Base-by-base conservation (phyloP, 345 rosid genomes). In the Eucalyptus tenuipes region DNA sequence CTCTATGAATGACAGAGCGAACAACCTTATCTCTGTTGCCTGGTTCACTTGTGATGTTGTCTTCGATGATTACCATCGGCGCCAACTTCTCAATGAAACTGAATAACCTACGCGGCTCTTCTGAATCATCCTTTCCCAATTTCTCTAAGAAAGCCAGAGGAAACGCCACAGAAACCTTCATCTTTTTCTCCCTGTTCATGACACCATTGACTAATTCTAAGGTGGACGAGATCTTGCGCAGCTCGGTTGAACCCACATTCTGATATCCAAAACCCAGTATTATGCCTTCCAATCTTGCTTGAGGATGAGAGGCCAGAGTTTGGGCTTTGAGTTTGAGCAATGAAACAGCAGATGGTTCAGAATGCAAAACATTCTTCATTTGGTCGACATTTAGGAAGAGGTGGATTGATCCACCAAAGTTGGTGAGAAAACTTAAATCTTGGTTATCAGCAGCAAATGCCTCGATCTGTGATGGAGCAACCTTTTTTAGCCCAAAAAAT, bases 161-260 rank as follows among this genome's bases (percentile, higher is more conserved):
- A 91, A 94, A 91, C 37, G 89, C 91, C 61, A 90, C 91, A 3
- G 95, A 93, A 25, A 93, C 90, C 88, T 89, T 90, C 37, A 91
- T 80, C 61, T 89, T 55, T 59, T 42, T 64, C 37, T 87, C 86
- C 29, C 88, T 86, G 7, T 31, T 49, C 17, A 93, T 81, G 31
- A 86, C 82, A 22, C 91, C 89, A 85, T 90, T 87, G 89, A 93
- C 85, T 57, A 89, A 89, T 88, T 88, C 90, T 87, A 93, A 64
- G 49, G 90, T 24, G 31, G 91, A 88, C 25, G 92, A 90, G 71
- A 94, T 75, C 90, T 86, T 89, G 16, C 86, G 79, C 27, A 92
- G 86, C 87, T 91, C 91, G 33, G 42, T 42, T 44, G 49, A 75
- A 14, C 91, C 89, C 10, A 75, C 86, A 9, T 68, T 88, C 85